Evolutionary conservation across 352 stramenopile species (phyloP).

Genomic region (Globisporangium barbulae): DNA sequence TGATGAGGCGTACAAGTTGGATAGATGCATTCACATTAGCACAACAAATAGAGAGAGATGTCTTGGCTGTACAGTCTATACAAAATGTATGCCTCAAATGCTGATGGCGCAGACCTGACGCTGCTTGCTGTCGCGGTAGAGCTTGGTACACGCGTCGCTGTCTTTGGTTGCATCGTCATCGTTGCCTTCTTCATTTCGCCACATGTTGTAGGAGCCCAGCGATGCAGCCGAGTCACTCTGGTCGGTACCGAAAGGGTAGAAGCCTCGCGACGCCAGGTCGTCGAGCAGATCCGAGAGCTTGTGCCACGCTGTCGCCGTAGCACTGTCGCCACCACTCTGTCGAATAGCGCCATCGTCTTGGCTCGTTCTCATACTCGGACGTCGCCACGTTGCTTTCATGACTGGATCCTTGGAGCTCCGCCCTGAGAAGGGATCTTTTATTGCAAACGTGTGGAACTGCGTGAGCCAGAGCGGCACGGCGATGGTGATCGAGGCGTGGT

Average conservation of each 20-base stretch:
- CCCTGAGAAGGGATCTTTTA: not conserved
- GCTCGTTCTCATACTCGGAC: not conserved
- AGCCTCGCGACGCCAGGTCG: not conserved
- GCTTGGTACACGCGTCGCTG: slow-evolving; percentile 39
- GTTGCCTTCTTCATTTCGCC: not conserved
- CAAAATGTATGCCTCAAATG: slow-evolving; percentile 18
- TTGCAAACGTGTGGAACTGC: slow-evolving; percentile 3
- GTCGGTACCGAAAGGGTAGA: not conserved
- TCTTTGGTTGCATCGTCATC: slow-evolving; percentile 1
- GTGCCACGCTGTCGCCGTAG: not conserved
- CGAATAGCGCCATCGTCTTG: too few relatives aligned
- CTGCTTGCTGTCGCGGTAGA: slow-evolving; percentile 38
- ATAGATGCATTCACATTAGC: not conserved
- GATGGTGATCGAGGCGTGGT: not conserved
- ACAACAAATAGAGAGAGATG: slow-evolving; percentile 2
- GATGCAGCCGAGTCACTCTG: not conserved
- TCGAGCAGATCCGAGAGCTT: not conserved
- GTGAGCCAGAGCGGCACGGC: not conserved
- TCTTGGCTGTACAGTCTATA: not conserved
- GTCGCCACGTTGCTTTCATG: not conserved
- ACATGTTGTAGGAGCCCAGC: slow-evolving; percentile 8
- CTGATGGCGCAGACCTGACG: slow-evolving; percentile 52
- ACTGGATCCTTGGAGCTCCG: not conserved
- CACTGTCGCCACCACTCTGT: not conserved
- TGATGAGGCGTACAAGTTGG: not conserved